phyloP scores from a whole-genome alignment of 2,329 filamentous ascomycete species.

The Sphaerulina musiva region DNA sequence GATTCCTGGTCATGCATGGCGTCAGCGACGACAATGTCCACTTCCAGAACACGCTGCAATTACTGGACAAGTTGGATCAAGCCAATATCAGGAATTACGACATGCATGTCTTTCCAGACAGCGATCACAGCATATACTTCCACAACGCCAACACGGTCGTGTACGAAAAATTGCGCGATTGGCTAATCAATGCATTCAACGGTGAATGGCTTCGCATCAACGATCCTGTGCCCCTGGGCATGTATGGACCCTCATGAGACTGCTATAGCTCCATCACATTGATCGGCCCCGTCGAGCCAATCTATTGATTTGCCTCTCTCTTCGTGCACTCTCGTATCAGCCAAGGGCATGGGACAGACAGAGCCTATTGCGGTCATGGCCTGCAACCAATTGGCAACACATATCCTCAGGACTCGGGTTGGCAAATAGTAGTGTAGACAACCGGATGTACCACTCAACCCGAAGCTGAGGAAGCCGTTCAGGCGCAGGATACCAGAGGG shows the following conservation, averaged over 20 bases:
- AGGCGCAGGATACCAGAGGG: too few relatives aligned
- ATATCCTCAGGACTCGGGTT: too few relatives aligned
- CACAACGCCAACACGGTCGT: slow-evolving; percentile 88
- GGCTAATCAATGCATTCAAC: slow-evolving; percentile 96
- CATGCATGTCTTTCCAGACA: slow-evolving; percentile 92
- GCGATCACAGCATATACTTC: slow-evolving; percentile 90
- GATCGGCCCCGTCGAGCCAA: neutral
- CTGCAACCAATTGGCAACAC: too few relatives aligned
- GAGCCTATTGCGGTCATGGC: too few relatives aligned
- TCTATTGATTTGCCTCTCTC: neutral
- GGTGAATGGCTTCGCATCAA: slow-evolving; percentile 74
- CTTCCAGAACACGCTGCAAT: slow-evolving; percentile 82
- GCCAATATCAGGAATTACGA: slow-evolving; percentile 86
- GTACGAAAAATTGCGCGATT: slow-evolving; percentile 81
- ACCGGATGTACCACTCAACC: too few relatives aligned
- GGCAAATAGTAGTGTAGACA: too few relatives aligned
- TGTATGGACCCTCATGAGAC: slow-evolving; percentile 10
- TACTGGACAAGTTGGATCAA: slow-evolving; percentile 81
- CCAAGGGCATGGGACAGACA: too few relatives aligned
- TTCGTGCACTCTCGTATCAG: too few relatives aligned
- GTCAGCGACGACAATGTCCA: slow-evolving; percentile 97
- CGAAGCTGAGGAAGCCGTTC: too few relatives aligned
- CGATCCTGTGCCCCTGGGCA: slow-evolving; percentile 43
- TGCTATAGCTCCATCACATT: neutral
- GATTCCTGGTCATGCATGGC: slow-evolving; percentile 94